phyloP scores from a whole-genome alignment of 1,284 basidiomycete species.

The Athelia sp. region DNA sequence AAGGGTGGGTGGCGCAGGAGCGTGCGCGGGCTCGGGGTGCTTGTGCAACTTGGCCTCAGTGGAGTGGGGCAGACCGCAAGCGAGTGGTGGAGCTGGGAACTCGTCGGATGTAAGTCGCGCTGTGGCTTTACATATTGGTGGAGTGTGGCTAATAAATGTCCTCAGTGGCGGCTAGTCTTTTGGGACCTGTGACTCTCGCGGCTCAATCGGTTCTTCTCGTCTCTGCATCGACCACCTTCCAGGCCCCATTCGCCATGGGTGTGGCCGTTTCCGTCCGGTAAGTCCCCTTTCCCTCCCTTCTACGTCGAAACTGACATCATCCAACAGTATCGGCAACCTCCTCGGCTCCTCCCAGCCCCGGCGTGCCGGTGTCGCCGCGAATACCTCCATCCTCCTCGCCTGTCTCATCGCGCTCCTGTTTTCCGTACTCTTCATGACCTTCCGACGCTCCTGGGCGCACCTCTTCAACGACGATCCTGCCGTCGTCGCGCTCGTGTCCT shows the following conservation, averaged over 20 bases:
- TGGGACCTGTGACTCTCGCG: constrained; percentile 59
- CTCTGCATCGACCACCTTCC: constrained; percentile 75
- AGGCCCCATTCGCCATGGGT: constrained; percentile 79
- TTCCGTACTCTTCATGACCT: constrained; percentile 67
- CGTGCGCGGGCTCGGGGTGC: constrained; percentile 69
- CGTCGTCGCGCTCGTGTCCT: constrained; percentile 62
- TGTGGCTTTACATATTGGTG: too few relatives aligned
- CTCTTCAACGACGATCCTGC: constrained; percentile 81
- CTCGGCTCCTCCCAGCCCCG: constrained; percentile 68
- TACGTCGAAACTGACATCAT: not conserved
- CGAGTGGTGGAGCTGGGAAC: constrained; percentile 94
- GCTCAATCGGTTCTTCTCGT: constrained; percentile 73
- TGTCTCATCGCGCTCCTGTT: constrained; percentile 53
- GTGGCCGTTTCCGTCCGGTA: constrained; percentile 83
- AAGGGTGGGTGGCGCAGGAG: constrained; percentile 30
- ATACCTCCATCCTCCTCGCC: constrained; percentile 58
- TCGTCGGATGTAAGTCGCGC: constrained; percentile 45
- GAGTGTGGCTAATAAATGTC: too few relatives aligned
- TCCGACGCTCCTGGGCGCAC: constrained; percentile 73
- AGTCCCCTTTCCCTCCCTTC: constrained; percentile 15
- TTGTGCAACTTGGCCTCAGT: constrained; percentile 72
- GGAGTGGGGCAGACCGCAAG: constrained; percentile 71
- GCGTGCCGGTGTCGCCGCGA: constrained; percentile 64
- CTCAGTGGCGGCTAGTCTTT: constrained; percentile 53
- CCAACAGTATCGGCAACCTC: constrained; percentile 72